Evolutionary conservation across 352 stramenopile species (phyloP), one percentile per base, ranked within the genome.

Genomic region (Phytophthora fragariaefolia): DNA sequence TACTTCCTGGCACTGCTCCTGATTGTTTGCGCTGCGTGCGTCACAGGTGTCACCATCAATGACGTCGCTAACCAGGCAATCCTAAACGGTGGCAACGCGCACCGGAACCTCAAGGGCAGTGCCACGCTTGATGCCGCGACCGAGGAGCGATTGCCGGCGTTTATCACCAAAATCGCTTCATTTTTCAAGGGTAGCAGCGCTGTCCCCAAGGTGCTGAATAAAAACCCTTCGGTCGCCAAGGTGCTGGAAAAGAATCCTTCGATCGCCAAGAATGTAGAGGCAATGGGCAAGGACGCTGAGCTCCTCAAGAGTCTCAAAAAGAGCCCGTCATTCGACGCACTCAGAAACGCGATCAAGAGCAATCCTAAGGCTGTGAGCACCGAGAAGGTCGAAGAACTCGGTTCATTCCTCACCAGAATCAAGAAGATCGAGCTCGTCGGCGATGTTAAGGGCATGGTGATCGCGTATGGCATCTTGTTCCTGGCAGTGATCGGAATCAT

Each of bases 391-490:
- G 52, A 54, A 13, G 46, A 9, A 34, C 49, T 62, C 13, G 59
- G 59, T 30, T 5, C 15, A 5, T 48, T 62, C 27, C 6, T 63
- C 3, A 22, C 10, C n/a, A 69, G 20, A 43, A 15, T 69, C 6
- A 40, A 63, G 18, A 51, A 46, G 2, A 60, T 70, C 36, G 23
- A 59, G 55, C n/a, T 38, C 15, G 20, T 30, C 7, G 63, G 63
- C 23, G 55, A 70, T 17, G 27, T 66, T 6, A 23, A 60, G 7
- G 57, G 57, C 32, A 66, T 70, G 63, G 15, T 30, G 20, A 45
- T 66, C 38, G 57, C n/a, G 49, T 70, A 70, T 15, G 40, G 26
- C 13, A 49, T 70, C 30, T 30, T 66, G 20, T 43, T 56, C 18
- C 27, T 70, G 12, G 34, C 27, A 7, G 23, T 58, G 18, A 17